Evolutionary conservation across 192 early-diverging fungal species (phyloP).

Genomic region (Coemansia sp.): DNA sequence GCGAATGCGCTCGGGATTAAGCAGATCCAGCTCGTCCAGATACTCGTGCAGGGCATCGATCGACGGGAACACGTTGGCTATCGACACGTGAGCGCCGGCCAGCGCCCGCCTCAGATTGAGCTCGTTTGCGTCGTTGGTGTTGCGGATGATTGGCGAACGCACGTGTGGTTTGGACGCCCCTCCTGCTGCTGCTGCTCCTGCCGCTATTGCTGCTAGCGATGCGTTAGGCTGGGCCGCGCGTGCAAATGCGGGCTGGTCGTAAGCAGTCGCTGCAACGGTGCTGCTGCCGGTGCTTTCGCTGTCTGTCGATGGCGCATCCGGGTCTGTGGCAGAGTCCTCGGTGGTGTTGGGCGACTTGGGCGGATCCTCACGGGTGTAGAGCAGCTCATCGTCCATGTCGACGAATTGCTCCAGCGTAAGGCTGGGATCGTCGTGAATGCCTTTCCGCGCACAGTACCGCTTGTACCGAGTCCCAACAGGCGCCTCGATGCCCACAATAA

Average conservation of each 20-base stretch:
- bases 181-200: background rate
- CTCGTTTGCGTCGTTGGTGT: slow-evolving; percentile 10
- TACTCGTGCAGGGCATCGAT: slow-evolving; percentile 39
- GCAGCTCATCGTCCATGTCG: slow-evolving; percentile 52
- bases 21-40: slow-evolving; percentile 61
- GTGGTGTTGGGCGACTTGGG: background rate
- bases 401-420: slow-evolving; percentile 64
- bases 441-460: slow-evolving; percentile 55
- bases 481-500: slow-evolving; percentile 85
- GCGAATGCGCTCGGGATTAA: slow-evolving; percentile 73
- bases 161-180: background rate
- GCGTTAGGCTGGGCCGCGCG: slow-evolving; percentile 1
- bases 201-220: background rate
- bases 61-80: slow-evolving; percentile 62
- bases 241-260: background rate
- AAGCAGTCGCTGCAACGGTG: background rate
- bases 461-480: slow-evolving; percentile 68
- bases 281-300: slow-evolving; percentile 12
- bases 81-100: slow-evolving; percentile 59
- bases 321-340: slow-evolving; percentile 7
- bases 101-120: slow-evolving; percentile 38
- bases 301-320: slow-evolving; percentile 2
- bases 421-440: no score
- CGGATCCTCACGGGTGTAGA: slow-evolving; percentile 46
- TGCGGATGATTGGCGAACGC: slow-evolving; percentile 30